phyloP scores from a whole-genome alignment of 495 filamentous ascomycete species.

The Rhypophila decipiens region DNA sequence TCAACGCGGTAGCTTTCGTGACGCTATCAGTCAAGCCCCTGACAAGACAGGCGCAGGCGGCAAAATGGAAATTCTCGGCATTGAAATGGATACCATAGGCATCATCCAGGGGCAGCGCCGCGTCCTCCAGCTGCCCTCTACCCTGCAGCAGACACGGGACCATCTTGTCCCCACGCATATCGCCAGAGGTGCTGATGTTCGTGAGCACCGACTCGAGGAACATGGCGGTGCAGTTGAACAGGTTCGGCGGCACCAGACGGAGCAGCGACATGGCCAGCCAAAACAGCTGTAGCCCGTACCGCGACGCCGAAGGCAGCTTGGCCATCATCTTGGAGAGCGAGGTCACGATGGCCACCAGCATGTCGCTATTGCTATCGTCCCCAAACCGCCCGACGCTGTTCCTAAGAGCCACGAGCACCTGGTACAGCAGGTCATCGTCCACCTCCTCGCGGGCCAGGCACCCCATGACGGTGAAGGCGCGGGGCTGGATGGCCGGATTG shows the following conservation, averaged over 20 bases:
- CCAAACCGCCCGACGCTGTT: slow-evolving; percentile 53
- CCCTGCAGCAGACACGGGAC: slow-evolving; percentile 51
- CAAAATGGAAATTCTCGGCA: slow-evolving; percentile 57
- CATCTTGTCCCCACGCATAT: slow-evolving; percentile 53
- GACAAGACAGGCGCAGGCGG: slow-evolving; percentile 52
- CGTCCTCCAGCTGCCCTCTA: slow-evolving; percentile 49
- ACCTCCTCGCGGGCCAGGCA: slow-evolving; percentile 61
- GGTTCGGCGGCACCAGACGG: slow-evolving; percentile 48
- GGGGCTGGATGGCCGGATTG: slow-evolving; percentile 61
- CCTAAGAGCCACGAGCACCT: slow-evolving; percentile 58
- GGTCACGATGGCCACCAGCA: slow-evolving; percentile 60
- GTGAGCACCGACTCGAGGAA: slow-evolving; percentile 56
- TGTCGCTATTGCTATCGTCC: slow-evolving; percentile 54
- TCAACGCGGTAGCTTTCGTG: slow-evolving; percentile 48
- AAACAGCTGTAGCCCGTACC: slow-evolving; percentile 62
- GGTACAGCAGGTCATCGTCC: slow-evolving; percentile 62
- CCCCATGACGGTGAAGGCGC: slow-evolving; percentile 64
- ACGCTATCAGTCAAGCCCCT: slow-evolving; percentile 54
- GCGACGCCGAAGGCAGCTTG: slow-evolving; percentile 55
- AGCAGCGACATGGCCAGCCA: slow-evolving; percentile 63
- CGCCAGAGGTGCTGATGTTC: slow-evolving; percentile 50
- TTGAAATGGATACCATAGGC: slow-evolving; percentile 57
- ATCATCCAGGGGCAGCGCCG: slow-evolving; percentile 51
- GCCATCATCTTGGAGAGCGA: slow-evolving; percentile 63
- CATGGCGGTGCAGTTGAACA: slow-evolving; percentile 56